These are phyloP conservation scores for Houttuynia cordata DNA, from an alignment of 164 flowering plant species.

Conservation along the genomic window DNA sequence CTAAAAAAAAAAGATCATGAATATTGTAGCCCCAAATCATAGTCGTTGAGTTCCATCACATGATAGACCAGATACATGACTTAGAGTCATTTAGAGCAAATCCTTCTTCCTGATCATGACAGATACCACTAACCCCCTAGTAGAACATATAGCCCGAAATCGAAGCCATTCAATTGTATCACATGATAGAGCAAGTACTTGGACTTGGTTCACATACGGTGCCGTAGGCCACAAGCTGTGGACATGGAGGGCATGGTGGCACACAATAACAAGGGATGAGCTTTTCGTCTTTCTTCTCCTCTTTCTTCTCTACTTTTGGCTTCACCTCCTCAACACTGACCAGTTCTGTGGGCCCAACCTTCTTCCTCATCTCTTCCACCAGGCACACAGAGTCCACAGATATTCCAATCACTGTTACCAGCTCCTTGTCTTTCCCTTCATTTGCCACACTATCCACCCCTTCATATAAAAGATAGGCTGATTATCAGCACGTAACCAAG, in stretches of 20 bases:
- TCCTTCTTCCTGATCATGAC: too few relatives aligned
- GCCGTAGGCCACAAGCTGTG: background rate
- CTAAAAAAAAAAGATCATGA: too few relatives aligned
- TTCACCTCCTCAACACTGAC: slow-evolving; percentile 3
- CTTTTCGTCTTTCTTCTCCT: background rate
- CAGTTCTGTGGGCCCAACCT: slow-evolving; percentile 1
- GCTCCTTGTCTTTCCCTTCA: slow-evolving; percentile 2
- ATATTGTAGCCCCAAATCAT: too few relatives aligned
- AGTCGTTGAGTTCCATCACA: too few relatives aligned
- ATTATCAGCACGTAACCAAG: background rate
- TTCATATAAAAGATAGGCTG: background rate
- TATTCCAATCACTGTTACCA: slow-evolving; percentile 1
- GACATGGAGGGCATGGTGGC: background rate
- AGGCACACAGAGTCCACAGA: slow-evolving; percentile 1
- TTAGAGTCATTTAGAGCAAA: too few relatives aligned
- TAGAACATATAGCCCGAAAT: too few relatives aligned
- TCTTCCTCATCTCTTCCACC: slow-evolving; percentile 2
- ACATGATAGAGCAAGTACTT: background rate
- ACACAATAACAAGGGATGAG: background rate
- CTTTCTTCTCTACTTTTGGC: slow-evolving; percentile 1
- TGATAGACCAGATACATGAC: too few relatives aligned
- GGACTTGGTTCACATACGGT: background rate
- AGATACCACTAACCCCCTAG: too few relatives aligned
- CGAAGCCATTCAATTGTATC: too few relatives aligned
- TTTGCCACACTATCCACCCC: background rate